Conservation (phyloP, 2,329 filamentous ascomycete genomes). For the Cladosporium sp. region DNA sequence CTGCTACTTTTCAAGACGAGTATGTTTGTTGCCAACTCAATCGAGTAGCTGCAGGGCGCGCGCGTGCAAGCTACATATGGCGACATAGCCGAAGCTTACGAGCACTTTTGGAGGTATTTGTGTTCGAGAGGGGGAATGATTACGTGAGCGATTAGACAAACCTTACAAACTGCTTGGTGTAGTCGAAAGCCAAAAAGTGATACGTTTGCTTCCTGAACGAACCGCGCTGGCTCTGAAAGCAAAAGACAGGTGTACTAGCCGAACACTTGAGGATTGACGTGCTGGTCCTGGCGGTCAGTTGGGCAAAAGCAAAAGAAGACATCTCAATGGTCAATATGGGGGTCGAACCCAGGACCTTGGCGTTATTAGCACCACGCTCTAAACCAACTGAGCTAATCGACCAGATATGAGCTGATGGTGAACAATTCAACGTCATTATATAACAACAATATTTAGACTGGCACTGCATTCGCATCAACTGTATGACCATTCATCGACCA, state of each 20-base stretch:
- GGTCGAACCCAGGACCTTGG: constrained; percentile 5
- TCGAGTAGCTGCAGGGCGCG: not conserved
- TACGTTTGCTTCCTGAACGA: not conserved
- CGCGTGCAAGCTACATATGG: not conserved
- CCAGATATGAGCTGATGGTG: not conserved
- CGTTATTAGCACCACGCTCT: constrained; percentile 12
- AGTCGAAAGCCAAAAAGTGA: not conserved
- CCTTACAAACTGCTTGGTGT: not conserved
- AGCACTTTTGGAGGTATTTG: not conserved
- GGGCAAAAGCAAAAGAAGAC: not conserved
- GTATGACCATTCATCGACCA: too few species aligned
- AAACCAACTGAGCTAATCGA: constrained; percentile 11
- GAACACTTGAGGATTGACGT: not conserved
- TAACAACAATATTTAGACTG: too few species aligned
- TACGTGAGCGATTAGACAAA: not conserved
- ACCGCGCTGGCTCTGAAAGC: too few species aligned
- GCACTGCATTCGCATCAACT: too few species aligned
- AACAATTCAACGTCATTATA: too few species aligned
- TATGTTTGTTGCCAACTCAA: not conserved
- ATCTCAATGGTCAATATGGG: not conserved
- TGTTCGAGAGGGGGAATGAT: not conserved
- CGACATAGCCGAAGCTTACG: not conserved
- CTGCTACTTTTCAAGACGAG: not conserved
- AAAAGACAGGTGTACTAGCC: not conserved
- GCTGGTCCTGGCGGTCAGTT: not conserved